Conservation (phyloP, 495 filamentous ascomycete genomes). For the Penicillium coprophilum region DNA sequence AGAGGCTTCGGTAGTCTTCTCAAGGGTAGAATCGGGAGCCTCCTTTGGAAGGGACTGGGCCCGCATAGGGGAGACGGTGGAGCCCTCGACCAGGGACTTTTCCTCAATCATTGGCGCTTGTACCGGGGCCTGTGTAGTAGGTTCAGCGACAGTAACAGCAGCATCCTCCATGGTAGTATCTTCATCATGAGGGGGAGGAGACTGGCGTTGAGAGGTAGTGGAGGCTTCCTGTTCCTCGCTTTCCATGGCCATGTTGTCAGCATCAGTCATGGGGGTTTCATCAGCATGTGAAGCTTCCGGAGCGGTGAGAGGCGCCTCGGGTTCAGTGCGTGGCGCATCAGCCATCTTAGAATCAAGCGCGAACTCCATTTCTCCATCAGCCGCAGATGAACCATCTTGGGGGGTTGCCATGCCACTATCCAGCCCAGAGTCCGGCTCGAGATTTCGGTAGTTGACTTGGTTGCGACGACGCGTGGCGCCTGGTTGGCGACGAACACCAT, state of each 20-base stretch:
- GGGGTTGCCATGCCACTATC: slow-evolving; percentile 62
- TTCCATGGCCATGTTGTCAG: slow-evolving; percentile 41
- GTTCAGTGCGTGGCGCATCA: slow-evolving; percentile 48
- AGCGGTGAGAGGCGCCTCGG: slow-evolving; percentile 27
- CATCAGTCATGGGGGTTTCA: slow-evolving; percentile 38
- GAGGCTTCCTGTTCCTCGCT: slow-evolving; percentile 40
- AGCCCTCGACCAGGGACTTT: slow-evolving; percentile 20
- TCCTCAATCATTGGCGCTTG: slow-evolving; percentile 25
- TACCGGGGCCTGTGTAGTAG: slow-evolving; percentile 20
- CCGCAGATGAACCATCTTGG: slow-evolving; percentile 48
- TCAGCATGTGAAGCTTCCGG: slow-evolving; percentile 34
- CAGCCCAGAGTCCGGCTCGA: slow-evolving; percentile 64
- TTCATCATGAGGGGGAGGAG: slow-evolving; percentile 55
- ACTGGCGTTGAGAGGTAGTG: slow-evolving; percentile 42
- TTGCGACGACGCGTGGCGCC: slow-evolving; percentile 59
- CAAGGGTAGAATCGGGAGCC: slow-evolving; percentile 15
- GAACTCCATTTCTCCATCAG: slow-evolving; percentile 50
- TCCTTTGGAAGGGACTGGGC: slow-evolving; percentile 28
- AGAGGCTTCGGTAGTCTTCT: slow-evolving; percentile 18
- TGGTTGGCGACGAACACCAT: slow-evolving; percentile 67
- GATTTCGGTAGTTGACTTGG: slow-evolving; percentile 69
- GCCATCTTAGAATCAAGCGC: slow-evolving; percentile 50
- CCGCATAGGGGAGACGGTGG: slow-evolving; percentile 18
- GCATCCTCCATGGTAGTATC: slow-evolving; percentile 68
- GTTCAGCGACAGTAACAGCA: slow-evolving; percentile 45